These are phyloP conservation scores for Lactarius vividus DNA, from an alignment of 768 basidiomycete species.

Conservation along the genomic window DNA sequence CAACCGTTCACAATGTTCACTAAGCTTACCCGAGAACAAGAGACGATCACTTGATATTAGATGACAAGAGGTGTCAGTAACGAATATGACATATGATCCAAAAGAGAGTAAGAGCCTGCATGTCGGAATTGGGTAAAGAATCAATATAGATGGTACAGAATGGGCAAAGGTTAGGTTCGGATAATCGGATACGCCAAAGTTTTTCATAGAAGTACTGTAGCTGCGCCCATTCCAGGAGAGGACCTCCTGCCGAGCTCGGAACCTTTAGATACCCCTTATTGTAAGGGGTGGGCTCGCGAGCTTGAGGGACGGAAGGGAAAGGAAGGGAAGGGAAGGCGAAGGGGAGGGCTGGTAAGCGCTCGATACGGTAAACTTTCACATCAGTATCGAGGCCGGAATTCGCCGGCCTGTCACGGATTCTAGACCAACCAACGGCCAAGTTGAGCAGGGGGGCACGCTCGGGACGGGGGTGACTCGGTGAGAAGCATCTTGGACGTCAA, in stretches of 20 bases:
- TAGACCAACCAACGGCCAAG: background rate
- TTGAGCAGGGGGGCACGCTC: too few relatives aligned
- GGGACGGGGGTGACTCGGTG: too few relatives aligned
- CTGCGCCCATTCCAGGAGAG: background rate
- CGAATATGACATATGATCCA: background rate
- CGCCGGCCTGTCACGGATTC: slow-evolving; percentile 16
- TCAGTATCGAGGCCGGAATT: background rate
- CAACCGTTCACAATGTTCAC: background rate
- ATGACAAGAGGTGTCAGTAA: background rate
- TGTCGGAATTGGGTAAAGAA: background rate
- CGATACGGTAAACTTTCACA: slow-evolving; percentile 1
- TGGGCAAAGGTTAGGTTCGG: slow-evolving; percentile 10
- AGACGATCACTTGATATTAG: background rate
- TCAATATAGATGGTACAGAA: background rate
- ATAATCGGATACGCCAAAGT: slow-evolving; percentile 22
- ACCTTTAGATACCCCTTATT: slow-evolving; percentile 9
- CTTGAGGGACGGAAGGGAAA: background rate
- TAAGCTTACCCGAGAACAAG: background rate
- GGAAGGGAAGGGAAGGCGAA: background rate
- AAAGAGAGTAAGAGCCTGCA: background rate
- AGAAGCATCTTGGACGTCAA: background rate
- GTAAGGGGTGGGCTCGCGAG: background rate
- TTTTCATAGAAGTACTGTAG: slow-evolving; percentile 7
- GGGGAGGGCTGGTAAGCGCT: background rate
- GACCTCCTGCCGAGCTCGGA: slow-evolving; percentile 5